A percentile compares a stretch with the other conserved stretches of the same genome.
phyloP scores from a whole-genome alignment of 495 filamentous ascomycete species.

The Aspergillus campestris region DNA sequence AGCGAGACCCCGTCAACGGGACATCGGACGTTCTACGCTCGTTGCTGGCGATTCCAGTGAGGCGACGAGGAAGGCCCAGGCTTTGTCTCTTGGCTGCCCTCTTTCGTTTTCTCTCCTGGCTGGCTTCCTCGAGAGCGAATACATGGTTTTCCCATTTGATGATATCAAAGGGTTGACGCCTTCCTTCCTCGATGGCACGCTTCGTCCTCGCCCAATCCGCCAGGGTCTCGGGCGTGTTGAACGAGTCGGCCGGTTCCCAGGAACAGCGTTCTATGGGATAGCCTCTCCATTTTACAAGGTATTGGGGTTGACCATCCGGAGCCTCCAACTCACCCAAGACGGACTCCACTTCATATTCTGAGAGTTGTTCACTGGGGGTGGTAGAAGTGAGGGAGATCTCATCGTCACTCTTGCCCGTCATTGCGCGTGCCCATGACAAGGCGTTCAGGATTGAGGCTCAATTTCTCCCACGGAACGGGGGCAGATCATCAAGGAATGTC shows the following conservation, averaged over 20 bases:
- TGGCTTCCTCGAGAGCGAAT: constrained; percentile 15
- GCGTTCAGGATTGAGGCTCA: too few species aligned
- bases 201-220: constrained; percentile 48
- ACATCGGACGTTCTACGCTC: too few species aligned
- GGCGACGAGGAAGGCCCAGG: constrained; percentile 13
- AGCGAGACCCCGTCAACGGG: too few species aligned
- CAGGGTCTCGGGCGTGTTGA: constrained; percentile 41
- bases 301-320: constrained; percentile 31
- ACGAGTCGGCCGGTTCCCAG: constrained; percentile 55
- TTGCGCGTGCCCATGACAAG: not conserved
- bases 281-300: constrained; percentile 60
- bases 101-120: constrained; percentile 34
- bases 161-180: constrained; percentile 39
- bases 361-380: constrained; percentile 24
- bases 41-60: too few species aligned
- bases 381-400: constrained; percentile 57
- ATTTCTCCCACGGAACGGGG: too few species aligned
- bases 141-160: constrained; percentile 30
- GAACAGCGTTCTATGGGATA: constrained; percentile 49
- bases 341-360: constrained; percentile 37
- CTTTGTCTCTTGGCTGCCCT: constrained; percentile 37
- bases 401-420: constrained; percentile 40
- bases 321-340: constrained; percentile 40
- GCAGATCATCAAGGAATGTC: too few species aligned
- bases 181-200: constrained; percentile 31